These are phyloP conservation scores for Ceriops tagal DNA, from an alignment of 345 rosid genomes.

Conservation along the genomic window DNA sequence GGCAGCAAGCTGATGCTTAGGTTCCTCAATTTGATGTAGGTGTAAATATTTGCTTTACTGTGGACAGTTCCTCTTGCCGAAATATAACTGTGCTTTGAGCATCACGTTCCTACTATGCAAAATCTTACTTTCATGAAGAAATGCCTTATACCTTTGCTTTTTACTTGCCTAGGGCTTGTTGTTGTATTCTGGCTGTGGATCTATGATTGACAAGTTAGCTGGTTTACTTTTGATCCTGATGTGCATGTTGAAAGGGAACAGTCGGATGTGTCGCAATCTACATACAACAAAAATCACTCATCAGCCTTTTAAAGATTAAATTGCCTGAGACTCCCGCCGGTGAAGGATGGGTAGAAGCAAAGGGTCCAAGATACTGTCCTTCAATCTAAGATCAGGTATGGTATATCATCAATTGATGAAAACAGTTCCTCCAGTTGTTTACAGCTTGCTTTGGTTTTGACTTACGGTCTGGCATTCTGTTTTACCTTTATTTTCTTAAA, in stretches of 20 bases:
- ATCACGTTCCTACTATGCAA: too few relatives aligned
- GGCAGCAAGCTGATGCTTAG: too few relatives aligned
- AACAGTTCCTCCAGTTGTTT: too few relatives aligned
- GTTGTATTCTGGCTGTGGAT: slow-evolving; percentile 23
- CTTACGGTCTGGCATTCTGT: too few relatives aligned
- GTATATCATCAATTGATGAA: too few relatives aligned
- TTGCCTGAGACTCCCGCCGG: slow-evolving; percentile 96
- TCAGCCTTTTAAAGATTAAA: slow-evolving; percentile 74
- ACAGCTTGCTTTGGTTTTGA: too few relatives aligned
- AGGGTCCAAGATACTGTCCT: slow-evolving; percentile 98
- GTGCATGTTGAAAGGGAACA: slow-evolving; percentile 87
- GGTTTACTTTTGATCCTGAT: slow-evolving; percentile 95
- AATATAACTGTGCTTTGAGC: not conserved
- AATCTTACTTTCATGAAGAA: too few relatives aligned
- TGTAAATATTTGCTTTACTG: not conserved
- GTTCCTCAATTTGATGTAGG: too few relatives aligned
- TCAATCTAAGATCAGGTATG: slow-evolving; percentile 93
- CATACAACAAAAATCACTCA: slow-evolving; percentile 80
- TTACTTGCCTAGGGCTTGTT: not conserved
- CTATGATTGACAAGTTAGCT: slow-evolving; percentile 54
- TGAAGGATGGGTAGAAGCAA: slow-evolving; percentile 99
- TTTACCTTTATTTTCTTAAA: too few relatives aligned
- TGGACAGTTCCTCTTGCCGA: not conserved
- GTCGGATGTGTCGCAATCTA: slow-evolving; percentile 73
- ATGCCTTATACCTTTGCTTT: not conserved